Evolutionary conservation across 202 grass and related monocot genomes (phyloP).

Genomic region (Dendrocalamus latiflorus): DNA sequence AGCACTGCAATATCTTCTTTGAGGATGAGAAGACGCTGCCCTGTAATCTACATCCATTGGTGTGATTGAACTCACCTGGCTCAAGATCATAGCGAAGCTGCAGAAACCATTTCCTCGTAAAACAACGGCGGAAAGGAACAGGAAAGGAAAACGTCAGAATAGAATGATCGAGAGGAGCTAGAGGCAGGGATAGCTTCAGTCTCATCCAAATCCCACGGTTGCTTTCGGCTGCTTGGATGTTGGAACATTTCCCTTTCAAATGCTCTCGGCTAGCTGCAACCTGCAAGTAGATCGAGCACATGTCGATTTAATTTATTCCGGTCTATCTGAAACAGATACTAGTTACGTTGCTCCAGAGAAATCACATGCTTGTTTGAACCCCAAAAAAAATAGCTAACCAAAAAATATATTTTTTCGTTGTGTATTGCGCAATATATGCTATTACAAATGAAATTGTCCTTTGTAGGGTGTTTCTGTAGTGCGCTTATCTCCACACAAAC

Average conservation of each 20-base stretch:
- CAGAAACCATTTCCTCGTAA: not conserved
- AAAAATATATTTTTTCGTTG: no score
- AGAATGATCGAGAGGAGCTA: conserved; percentile 16
- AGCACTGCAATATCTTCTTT: not conserved
- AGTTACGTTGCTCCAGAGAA: not conserved
- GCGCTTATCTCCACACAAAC: not conserved
- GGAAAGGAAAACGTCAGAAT: not conserved
- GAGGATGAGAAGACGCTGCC: not conserved
- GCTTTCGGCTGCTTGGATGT: conserved; percentile 25
- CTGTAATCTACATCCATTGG: conserved; percentile 14
- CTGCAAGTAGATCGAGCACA: not conserved
- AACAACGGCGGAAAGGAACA: not conserved
- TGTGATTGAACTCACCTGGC: not conserved
- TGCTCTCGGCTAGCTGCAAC: not conserved
- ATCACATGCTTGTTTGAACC: not conserved
- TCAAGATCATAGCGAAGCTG: not conserved
- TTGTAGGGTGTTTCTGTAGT: no score
- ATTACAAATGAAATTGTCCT: not conserved
- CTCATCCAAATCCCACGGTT: not conserved
- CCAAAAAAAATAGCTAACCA: no score
- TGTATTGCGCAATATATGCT: not conserved
- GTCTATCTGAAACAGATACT: not conserved
- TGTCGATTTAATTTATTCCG: not conserved
- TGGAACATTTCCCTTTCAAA: conserved; percentile 8
- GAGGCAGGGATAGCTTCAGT: not conserved